Evolutionary conservation across 495 filamentous ascomycete species (phyloP).

Genomic region (Penicillium fimorum): DNA sequence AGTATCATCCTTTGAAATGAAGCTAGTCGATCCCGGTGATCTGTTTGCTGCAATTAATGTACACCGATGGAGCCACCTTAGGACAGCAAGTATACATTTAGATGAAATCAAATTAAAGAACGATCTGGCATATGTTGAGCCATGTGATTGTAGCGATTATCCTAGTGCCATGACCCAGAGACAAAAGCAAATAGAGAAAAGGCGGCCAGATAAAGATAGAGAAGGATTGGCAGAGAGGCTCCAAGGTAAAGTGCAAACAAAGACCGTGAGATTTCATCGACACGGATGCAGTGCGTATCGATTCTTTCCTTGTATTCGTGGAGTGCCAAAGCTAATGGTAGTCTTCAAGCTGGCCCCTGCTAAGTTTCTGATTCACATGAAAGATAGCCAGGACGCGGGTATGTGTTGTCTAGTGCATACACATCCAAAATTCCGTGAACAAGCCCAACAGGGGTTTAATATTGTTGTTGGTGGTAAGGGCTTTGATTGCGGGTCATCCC

Average conservation of each 20-base stretch:
- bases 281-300: too few species aligned
- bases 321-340: not conserved
- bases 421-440: conserved; percentile 38
- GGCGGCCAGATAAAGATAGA: not conserved
- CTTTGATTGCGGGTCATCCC: conserved; percentile 45
- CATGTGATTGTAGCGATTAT: not conserved
- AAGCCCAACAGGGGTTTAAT: conserved; percentile 31
- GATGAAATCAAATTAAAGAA: not conserved
- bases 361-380: conserved; percentile 27
- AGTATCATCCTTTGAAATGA: conserved; percentile 41
- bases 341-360: conserved; percentile 31
- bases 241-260: conserved; percentile 32
- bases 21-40: conserved; percentile 30
- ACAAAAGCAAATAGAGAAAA: not conserved
- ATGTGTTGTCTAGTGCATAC: conserved; percentile 16
- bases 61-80: conserved; percentile 8
- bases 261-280: too few species aligned
- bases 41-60: conserved; percentile 30
- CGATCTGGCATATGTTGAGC: conserved; percentile 6
- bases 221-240: not conserved
- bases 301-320: too few species aligned
- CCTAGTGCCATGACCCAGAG: not conserved
- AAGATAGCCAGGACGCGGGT: conserved; percentile 28
- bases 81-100: not conserved
- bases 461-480: conserved; percentile 43